Evolutionary conservation across 2,329 filamentous ascomycete species (phyloP).

Genomic region (Claviceps sp.): DNA sequence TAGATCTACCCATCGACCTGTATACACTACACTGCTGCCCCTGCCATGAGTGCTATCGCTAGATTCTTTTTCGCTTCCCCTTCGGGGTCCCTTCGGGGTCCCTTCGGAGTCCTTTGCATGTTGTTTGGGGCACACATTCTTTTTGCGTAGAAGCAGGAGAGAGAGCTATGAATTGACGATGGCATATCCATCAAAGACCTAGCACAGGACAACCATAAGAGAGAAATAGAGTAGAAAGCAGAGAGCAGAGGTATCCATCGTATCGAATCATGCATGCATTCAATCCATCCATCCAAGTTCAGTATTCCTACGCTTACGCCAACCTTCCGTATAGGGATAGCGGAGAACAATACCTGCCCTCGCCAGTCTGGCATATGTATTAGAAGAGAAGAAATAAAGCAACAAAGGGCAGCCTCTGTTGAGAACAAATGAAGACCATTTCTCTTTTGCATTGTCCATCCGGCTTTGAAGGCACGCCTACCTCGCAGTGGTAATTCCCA

Average conservation of each 20-base stretch:
- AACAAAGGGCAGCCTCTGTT: conserved; percentile 8
- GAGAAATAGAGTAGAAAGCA: conserved; percentile 13
- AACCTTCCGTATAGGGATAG: conserved; percentile 1
- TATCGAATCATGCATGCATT: conserved; percentile 31
- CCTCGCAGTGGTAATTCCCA: neutral
- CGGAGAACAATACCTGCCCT: conserved; percentile 15
- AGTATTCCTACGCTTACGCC: conserved; percentile 14
- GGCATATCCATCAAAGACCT: neutral
- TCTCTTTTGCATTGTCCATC: neutral
- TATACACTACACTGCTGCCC: no score
- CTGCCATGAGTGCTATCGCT: no score
- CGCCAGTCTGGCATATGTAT: conserved; percentile 26
- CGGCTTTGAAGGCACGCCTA: neutral
- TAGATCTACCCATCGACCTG: no score
- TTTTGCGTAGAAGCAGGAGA: no score
- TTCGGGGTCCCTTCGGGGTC: no score
- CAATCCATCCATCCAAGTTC: conserved; percentile 15
- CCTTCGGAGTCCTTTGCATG: no score
- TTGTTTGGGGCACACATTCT: no score
- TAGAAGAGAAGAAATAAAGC: conserved; percentile 14
- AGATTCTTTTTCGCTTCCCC: no score
- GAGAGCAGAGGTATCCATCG: conserved; percentile 29
- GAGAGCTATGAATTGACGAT: neutral
- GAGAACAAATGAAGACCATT: neutral
- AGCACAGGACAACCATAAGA: neutral